Conservation (phyloP, 768 basidiomycete species). For the Agaricus blazei region DNA sequence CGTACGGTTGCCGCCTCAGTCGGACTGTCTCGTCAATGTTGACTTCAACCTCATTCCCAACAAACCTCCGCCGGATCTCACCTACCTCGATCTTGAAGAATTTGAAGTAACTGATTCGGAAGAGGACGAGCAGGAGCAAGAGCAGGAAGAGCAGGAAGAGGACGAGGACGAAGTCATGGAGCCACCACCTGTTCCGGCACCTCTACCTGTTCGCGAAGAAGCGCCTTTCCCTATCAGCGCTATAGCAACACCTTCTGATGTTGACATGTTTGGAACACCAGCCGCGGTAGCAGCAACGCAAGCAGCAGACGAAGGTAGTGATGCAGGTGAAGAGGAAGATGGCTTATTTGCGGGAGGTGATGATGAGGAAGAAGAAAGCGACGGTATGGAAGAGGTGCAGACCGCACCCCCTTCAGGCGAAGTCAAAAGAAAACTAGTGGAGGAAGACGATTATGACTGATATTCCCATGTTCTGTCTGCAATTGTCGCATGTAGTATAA, state of each 20-base stretch:
- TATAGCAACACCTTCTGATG: slow-evolving; percentile 61
- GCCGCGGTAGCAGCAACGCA: slow-evolving; percentile 25
- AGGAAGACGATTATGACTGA: slow-evolving; percentile 85
- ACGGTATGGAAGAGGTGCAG: slow-evolving; percentile 77
- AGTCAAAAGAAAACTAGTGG: slow-evolving; percentile 73
- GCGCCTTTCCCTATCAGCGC: slow-evolving; percentile 57
- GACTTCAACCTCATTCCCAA: slow-evolving; percentile 87
- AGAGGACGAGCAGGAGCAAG: slow-evolving; percentile 51
- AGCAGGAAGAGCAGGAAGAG: slow-evolving; percentile 46
- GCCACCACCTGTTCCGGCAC: slow-evolving; percentile 24
- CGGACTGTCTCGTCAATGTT: slow-evolving; percentile 72
- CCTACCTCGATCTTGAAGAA: slow-evolving; percentile 79
- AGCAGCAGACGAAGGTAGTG: slow-evolving; percentile 58
- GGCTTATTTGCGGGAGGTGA: slow-evolving; percentile 74
- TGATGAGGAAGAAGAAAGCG: slow-evolving; percentile 74
- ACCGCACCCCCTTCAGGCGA: slow-evolving; percentile 50
- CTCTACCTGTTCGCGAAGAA: slow-evolving; percentile 30
- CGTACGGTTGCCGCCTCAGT: slow-evolving; percentile 65
- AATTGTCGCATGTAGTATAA: slow-evolving; percentile 11
- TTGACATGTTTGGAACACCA: slow-evolving; percentile 55
- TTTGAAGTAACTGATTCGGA: slow-evolving; percentile 72
- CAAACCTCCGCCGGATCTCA: slow-evolving; percentile 73
- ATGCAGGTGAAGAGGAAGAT: slow-evolving; percentile 68
- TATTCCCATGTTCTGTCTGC: slow-evolving; percentile 2
- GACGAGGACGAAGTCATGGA: slow-evolving; percentile 68